Evolutionary conservation across 1,139 yeast genomes (phyloP).

Genomic region (Arxiozyma bovina): DNA sequence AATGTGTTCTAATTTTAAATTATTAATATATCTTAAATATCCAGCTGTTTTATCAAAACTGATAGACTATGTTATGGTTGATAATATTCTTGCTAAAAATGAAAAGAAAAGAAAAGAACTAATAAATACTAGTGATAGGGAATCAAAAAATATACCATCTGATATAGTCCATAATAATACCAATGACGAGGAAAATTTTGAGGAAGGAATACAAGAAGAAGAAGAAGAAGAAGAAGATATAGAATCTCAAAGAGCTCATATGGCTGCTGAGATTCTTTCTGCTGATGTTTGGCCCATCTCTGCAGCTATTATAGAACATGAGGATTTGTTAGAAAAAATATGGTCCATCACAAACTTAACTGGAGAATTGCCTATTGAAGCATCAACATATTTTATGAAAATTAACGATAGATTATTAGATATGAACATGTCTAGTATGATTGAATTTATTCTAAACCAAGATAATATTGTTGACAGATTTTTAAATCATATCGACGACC

Average conservation of each 20-base stretch:
- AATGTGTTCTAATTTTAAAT: conserved; percentile 69
- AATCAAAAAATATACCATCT: conserved; percentile 30
- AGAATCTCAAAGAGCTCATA: conserved; percentile 63
- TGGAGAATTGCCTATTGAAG: conserved; percentile 58
- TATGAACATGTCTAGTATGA: conserved; percentile 81
- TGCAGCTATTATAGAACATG: conserved; percentile 78
- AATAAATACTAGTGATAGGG: conserved; percentile 7
- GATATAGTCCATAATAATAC: conserved; percentile 28
- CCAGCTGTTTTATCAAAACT: conserved; percentile 58
- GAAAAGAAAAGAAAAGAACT: conserved; percentile 10
- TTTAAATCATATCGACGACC: conserved; percentile 47
- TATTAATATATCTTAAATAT: conserved; percentile 72
- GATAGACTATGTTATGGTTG: conserved; percentile 55
- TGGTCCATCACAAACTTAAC: conserved; percentile 71
- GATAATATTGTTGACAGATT: conserved; percentile 46
- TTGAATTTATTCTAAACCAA: conserved; percentile 48
- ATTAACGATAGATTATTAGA: conserved; percentile 88
- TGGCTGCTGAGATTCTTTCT: conserved; percentile 83
- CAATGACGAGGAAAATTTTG: conserved; percentile 19
- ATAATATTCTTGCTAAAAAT: conserved; percentile 19
- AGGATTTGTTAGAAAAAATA: conserved; percentile 52
- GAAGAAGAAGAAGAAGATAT: conserved; percentile 44
- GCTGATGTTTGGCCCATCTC: conserved; percentile 95
- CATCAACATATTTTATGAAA: conserved; percentile 86
- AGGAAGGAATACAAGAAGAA: conserved; percentile 32